A percentile compares a stretch with the other conserved stretches of the same genome.
Evolutionary conservation across 257 asterid species (phyloP).

Genomic region (Scutellaria galericulata): DNA sequence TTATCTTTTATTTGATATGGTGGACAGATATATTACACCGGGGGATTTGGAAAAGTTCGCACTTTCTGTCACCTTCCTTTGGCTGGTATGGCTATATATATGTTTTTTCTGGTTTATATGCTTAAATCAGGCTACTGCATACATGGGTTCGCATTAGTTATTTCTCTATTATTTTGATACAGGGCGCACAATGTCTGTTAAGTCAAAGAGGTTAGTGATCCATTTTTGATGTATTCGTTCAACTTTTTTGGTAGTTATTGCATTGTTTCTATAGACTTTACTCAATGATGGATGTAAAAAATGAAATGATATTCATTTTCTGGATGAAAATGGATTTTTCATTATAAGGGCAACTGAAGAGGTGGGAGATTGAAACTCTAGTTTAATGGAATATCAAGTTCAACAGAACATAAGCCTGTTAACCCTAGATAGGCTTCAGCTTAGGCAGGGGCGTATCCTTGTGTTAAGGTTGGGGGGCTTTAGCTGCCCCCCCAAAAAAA

Average conservation of each 20-base stretch:
- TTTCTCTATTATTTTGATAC: slow-evolving; percentile 31
- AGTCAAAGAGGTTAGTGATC: slow-evolving; percentile 59
- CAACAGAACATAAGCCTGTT: neutral
- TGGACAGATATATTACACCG: slow-evolving; percentile 51
- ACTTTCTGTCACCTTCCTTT: slow-evolving; percentile 47
- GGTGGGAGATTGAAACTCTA: neutral
- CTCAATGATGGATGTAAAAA: neutral
- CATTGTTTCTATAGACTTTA: slow-evolving; percentile 2
- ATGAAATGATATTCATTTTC: neutral
- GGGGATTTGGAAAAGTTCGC: slow-evolving; percentile 49
- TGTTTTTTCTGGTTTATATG: neutral
- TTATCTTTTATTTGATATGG: slow-evolving; percentile 24
- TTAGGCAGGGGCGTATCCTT: no score
- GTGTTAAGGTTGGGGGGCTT: no score
- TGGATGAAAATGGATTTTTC: neutral
- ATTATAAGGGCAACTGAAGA: neutral
- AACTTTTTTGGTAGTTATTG: slow-evolving; percentile 1
- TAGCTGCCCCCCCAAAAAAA: no score
- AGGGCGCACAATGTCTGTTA: slow-evolving; percentile 53
- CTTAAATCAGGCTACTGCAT: neutral
- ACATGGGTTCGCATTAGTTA: neutral
- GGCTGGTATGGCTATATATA: slow-evolving; percentile 48
- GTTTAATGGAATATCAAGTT: slow-evolving; percentile 1
- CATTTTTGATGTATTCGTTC: slow-evolving; percentile 2
- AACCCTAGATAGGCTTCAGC: neutral